Conservation (phyloP, 441 rosid genomes). For the Jatropha multifida region DNA sequence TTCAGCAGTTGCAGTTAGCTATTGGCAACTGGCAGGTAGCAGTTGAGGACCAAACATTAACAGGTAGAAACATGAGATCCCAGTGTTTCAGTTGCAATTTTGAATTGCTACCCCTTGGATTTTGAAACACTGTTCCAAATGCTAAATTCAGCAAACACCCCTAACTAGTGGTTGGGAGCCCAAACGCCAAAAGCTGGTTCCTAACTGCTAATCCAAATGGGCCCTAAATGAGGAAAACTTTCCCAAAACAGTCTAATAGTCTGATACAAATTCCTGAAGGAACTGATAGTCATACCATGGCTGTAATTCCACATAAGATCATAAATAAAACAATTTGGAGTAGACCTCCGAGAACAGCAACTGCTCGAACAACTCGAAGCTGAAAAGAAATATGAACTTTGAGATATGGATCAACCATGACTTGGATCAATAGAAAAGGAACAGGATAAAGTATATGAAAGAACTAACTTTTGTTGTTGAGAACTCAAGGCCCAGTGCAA, state of each 20-base stretch:
- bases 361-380: conserved; percentile 95
- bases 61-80: no score
- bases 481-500: conserved; percentile 92
- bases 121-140: no score
- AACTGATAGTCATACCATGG: conserved; percentile 51
- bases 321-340: conserved; percentile 88
- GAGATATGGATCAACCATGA: conserved; percentile 7
- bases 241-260: background rate
- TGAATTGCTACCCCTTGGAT: no score
- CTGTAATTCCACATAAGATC: conserved; percentile 85
- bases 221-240: background rate
- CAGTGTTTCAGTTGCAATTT: no score
- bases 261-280: background rate
- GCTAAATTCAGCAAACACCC: no score
- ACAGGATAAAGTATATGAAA: background rate
- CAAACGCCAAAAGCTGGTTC: no score
- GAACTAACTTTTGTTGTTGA: conserved; percentile 67
- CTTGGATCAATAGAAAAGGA: conserved; percentile 14
- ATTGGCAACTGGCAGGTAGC: no score
- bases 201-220: no score
- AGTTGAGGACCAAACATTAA: no score
- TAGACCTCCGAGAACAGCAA: conserved; percentile 89
- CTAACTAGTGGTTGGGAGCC: no score
- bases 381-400: conserved; percentile 34
- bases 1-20: no score